A percentile compares a stretch with the other conserved stretches of the same genome.
phyloP scores from a whole-genome alignment of 805 yeast species.

The Zygotorulaspora chibaensis region DNA sequence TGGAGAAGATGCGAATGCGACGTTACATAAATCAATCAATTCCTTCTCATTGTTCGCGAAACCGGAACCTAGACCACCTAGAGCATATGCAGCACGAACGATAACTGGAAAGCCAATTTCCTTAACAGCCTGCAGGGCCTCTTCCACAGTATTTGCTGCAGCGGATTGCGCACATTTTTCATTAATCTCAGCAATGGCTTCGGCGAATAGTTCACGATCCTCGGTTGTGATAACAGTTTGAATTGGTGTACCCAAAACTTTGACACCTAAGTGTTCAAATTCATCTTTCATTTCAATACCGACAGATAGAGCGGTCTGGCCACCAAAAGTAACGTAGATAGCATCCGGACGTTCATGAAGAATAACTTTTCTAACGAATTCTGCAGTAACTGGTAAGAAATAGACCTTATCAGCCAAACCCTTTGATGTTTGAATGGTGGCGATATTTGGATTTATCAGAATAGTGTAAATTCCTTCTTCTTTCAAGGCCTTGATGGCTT shows the following conservation, averaged over 20 bases:
- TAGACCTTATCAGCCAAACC: constrained; percentile 98
- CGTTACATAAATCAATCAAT: constrained; percentile 75
- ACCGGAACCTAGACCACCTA: constrained; percentile 98
- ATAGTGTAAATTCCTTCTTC: constrained; percentile 97
- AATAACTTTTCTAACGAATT: constrained; percentile 92
- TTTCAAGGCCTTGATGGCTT: constrained; percentile 96
- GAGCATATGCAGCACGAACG: constrained; percentile 94
- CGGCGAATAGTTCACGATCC: constrained; percentile 93
- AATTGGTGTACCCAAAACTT: constrained; percentile 94
- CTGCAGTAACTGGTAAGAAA: constrained; percentile 96
- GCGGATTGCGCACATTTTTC: constrained; percentile 94
- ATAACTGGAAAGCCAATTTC: constrained; percentile 92
- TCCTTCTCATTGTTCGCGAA: constrained; percentile 87
- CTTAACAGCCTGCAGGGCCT: constrained; percentile 79
- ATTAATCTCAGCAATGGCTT: constrained; percentile 89
- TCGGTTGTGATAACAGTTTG: constrained; percentile 96
- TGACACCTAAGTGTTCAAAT: constrained; percentile 80
- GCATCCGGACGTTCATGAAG: constrained; percentile 95
- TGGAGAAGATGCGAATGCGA: constrained; percentile 93
- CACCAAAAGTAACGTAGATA: constrained; percentile 95
- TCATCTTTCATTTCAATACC: constrained; percentile 96
- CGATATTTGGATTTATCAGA: constrained; percentile 94
- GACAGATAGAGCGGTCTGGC: constrained; percentile 95
- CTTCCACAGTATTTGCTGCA: constrained; percentile 75
- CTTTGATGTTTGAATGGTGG: constrained; percentile 96